phyloP scores from a whole-genome alignment of 2,329 filamentous ascomycete genomes.

The Hymenotorrendiella dingleyae region DNA sequence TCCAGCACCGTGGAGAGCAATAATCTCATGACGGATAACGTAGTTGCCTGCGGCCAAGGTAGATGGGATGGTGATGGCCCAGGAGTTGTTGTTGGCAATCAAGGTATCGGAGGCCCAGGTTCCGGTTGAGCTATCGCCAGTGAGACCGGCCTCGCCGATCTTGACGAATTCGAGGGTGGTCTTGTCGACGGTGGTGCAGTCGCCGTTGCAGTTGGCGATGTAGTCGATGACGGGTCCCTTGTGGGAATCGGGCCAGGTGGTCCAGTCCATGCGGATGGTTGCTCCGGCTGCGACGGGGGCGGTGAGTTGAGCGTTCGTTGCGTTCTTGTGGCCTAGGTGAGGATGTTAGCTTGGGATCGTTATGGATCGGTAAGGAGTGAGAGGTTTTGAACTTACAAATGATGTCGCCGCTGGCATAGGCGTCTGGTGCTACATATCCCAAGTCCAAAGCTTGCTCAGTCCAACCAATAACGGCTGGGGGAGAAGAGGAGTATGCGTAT shows the following conservation, averaged over 20 bases:
- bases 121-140: too few relatives aligned
- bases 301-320: slow-evolving; percentile 36
- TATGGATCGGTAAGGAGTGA: too few relatives aligned
- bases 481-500: slow-evolving; percentile 21
- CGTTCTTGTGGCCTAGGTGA: slow-evolving; percentile 38
- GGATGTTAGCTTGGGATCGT: too few relatives aligned
- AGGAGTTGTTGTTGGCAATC: slow-evolving; percentile 1
- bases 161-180: slow-evolving; percentile 1
- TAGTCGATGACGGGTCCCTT: slow-evolving; percentile 30
- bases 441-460: slow-evolving; percentile 36
- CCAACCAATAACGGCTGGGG: slow-evolving; percentile 35
- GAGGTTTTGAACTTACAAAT: too few relatives aligned
- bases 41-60: slow-evolving; percentile 50
- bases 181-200: neutral
- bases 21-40: slow-evolving; percentile 51
- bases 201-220: neutral
- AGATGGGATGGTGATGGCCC: slow-evolving; percentile 40
- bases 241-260: slow-evolving; percentile 44
- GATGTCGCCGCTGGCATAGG: slow-evolving; percentile 39
- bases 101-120: slow-evolving; percentile 21
- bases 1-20: slow-evolving; percentile 49
- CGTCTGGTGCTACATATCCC: slow-evolving; percentile 41
- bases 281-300: slow-evolving; percentile 40
- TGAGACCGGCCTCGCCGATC: slow-evolving; percentile 3
- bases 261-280: slow-evolving; percentile 42